Evolutionary conservation across 2,329 filamentous ascomycete genomes (phyloP), one percentile per base, ranked within the genome.

Genomic region (Aspergillus sojae): DNA sequence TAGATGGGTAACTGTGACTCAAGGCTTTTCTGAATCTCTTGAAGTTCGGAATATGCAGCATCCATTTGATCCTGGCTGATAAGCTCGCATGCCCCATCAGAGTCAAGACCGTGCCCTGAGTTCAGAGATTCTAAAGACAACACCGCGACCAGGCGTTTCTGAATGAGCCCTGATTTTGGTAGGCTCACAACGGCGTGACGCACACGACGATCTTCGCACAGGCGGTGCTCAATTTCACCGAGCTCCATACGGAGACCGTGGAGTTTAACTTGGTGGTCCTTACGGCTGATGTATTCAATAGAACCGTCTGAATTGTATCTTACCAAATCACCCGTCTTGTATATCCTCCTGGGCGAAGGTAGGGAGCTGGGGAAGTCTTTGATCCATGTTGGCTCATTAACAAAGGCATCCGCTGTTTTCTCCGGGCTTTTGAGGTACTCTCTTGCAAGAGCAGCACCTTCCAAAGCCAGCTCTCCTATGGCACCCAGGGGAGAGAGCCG

Each of bases 261-360:
- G 14, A 91, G 75, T 72, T 92, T 91, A 63, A 90, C 85, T 72
- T 89, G 88, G 50, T 85, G 84, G 66, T 91, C 89, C 68, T 88
- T 89, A 50, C 89, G 83, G 6, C 88, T 65, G 19, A 71, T 60
- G 28, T 65, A 71, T 53, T 67, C 57, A 6, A 71, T 62, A 19
- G 69, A 67, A 14, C 69, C 69, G 55, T 71, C 69, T 6, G 61
- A 28, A 11, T 71, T 69, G 45, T 70, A 68, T 46, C 55, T 66
- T 11, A 65, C 69, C 23, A 71, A 64, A 58, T 75, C 73, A 4
- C 72, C 73, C 30, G 71, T 74, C 57, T 71, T 71, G 64, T 74
- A 73, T 11, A 74, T 66, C 41, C 69, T 67, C 52, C 66, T 60
- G 7, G 65, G 62, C 2, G 53, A 63, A n/a, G 63, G 58, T 6